Percentiles rank a stretch among this genome's conserved stretches.
Evolutionary conservation across 2,329 filamentous ascomycete species (phyloP).

Genomic region (Aspergillus pseudonomiae): DNA sequence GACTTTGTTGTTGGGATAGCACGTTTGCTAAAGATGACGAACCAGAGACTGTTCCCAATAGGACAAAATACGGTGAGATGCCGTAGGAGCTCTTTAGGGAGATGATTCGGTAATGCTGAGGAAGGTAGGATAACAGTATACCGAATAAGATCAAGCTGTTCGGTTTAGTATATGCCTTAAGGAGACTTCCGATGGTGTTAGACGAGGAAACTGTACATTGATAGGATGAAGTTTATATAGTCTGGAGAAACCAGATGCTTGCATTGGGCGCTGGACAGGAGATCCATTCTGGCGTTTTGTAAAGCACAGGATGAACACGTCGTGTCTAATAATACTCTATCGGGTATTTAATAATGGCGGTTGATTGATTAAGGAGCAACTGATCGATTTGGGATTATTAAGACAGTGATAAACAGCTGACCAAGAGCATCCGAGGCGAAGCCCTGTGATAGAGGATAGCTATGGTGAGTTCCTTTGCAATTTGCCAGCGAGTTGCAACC

Average conservation of each 20-base stretch:
- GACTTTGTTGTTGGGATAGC: constrained; percentile 79
- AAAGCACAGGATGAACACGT: background rate
- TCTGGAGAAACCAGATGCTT: constrained; percentile 55
- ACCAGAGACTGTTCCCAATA: constrained; percentile 88
- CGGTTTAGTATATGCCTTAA: constrained; percentile 18
- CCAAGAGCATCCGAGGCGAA: background rate
- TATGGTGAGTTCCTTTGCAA: constrained; percentile 6
- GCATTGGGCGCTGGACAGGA: constrained; percentile 44
- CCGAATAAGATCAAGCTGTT: constrained; percentile 75
- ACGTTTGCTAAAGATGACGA: constrained; percentile 93
- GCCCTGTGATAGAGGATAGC: background rate
- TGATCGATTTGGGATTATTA: background rate
- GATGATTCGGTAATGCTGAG: constrained; percentile 92
- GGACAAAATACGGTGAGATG: constrained; percentile 91
- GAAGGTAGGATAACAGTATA: constrained; percentile 89
- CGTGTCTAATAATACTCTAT: background rate
- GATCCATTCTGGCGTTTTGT: constrained; percentile 24
- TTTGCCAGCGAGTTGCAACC: background rate
- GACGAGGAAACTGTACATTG: constrained; percentile 48
- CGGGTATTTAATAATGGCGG: background rate
- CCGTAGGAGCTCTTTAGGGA: constrained; percentile 83
- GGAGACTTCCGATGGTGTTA: constrained; percentile 10
- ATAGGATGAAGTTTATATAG: constrained; percentile 56
- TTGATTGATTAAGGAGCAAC: background rate
- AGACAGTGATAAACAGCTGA: background rate